A percentile compares a stretch with the other conserved stretches of the same genome.
These are phyloP conservation scores for Boletus sp. DNA, from an alignment of 1,284 basidiomycete species.

Conservation along the genomic window DNA sequence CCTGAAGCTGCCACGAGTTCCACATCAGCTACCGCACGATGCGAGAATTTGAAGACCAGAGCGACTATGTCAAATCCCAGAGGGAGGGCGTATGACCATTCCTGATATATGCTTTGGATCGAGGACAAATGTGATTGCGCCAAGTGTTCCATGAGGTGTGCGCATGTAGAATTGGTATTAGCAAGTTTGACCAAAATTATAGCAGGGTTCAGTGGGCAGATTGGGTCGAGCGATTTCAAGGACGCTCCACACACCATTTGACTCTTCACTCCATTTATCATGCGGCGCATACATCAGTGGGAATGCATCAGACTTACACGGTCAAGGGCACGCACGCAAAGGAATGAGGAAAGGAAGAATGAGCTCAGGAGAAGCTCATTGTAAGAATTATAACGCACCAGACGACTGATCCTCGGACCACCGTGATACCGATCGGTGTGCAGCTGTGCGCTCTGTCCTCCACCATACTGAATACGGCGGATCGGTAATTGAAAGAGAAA, in stretches of 20 bases:
- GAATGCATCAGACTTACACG: constrained; percentile 1
- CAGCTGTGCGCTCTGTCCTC: background rate
- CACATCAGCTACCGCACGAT: background rate
- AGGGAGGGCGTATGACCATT: background rate
- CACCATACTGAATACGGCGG: constrained; percentile 1
- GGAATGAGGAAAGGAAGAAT: background rate
- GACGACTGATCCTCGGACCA: constrained; percentile 18
- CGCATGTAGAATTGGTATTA: constrained; percentile 8
- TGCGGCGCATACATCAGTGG: background rate
- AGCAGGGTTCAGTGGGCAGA: background rate
- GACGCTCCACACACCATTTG: background rate
- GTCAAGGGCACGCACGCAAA: background rate
- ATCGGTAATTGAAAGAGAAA: constrained; percentile 8
- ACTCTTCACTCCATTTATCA: background rate
- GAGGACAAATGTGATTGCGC: background rate
- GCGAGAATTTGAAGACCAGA: background rate
- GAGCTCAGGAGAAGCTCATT: background rate
- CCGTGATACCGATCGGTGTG: constrained; percentile 2
- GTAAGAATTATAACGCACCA: constrained; percentile 1
- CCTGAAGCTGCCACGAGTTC: constrained; percentile 1
- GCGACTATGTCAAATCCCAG: background rate
- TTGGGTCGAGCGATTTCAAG: background rate
- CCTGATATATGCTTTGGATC: background rate
- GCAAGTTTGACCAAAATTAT: constrained; percentile 1
- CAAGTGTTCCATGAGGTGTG: constrained; percentile 12